A percentile compares a stretch with the other conserved stretches of the same genome.
These are phyloP conservation scores for Funneliformis caledonium DNA, from an alignment of 371 early-diverging fungal species.

Conservation along the genomic window DNA sequence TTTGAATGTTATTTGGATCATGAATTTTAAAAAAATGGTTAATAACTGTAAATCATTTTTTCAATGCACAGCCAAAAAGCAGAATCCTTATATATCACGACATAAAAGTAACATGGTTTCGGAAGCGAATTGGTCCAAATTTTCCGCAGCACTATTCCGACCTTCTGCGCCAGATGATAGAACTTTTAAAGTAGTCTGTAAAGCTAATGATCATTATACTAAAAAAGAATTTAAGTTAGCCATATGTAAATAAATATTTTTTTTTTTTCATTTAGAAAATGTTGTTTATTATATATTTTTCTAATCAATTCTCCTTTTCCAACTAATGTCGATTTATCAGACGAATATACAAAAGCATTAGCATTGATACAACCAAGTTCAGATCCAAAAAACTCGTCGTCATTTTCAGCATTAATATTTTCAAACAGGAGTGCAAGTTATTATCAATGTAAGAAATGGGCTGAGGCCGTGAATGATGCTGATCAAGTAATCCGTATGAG, in stretches of 20 bases:
- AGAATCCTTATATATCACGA: too few species aligned
- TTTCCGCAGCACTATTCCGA: too few species aligned
- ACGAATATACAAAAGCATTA: slow-evolving; percentile 67
- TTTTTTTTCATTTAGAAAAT: not conserved
- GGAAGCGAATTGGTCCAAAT: too few species aligned
- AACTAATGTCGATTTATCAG: too few species aligned
- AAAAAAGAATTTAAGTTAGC: slow-evolving; percentile 60
- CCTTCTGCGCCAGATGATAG: slow-evolving; percentile 51
- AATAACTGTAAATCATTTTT: too few species aligned
- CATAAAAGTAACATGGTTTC: too few species aligned
- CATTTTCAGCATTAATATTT: slow-evolving; percentile 61
- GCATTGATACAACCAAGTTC: slow-evolving; percentile 46
- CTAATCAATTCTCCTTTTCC: too few species aligned
- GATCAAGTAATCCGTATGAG: slow-evolving; percentile 58
- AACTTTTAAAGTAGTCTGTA: slow-evolving; percentile 47
- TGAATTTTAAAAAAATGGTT: too few species aligned
- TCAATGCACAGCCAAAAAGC: too few species aligned
- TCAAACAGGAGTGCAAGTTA: slow-evolving; percentile 74
- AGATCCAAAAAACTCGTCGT: slow-evolving; percentile 44
- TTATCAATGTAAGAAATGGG: slow-evolving; percentile 49
- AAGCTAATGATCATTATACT: slow-evolving; percentile 67
- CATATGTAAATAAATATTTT: not conserved
- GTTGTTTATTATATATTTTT: not conserved
- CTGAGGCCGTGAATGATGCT: slow-evolving; percentile 72
- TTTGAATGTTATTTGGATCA: too few species aligned